Conservation (phyloP, 1,284 basidiomycete genomes). For the Mycosarcoma maydis region DNA sequence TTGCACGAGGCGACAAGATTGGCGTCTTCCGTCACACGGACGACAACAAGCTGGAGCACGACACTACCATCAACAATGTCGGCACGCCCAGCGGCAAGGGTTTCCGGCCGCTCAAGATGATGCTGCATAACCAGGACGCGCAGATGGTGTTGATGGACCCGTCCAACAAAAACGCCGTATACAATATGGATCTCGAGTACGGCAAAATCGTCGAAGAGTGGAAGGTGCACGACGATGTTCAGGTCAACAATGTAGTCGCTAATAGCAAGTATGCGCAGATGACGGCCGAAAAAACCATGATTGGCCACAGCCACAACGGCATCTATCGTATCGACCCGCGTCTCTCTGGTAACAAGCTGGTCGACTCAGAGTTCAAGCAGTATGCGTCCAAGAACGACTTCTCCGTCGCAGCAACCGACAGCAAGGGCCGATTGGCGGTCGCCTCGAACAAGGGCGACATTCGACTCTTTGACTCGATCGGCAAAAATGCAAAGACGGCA, state of each 20-base stretch:
- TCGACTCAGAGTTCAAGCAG: constrained; percentile 94
- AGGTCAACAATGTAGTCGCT: constrained; percentile 88
- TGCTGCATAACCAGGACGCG: constrained; percentile 96
- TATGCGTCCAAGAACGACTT: constrained; percentile 96
- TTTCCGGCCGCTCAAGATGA: constrained; percentile 88
- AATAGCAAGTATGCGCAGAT: constrained; percentile 94
- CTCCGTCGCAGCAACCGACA: constrained; percentile 89
- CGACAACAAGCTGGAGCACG: constrained; percentile 82
- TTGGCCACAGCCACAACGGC: constrained; percentile 91
- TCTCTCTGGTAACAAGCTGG: constrained; percentile 86
- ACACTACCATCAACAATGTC: constrained; percentile 86
- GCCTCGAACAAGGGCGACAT: constrained; percentile 97
- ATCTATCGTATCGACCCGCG: constrained; percentile 98
- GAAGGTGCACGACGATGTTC: constrained; percentile 90
- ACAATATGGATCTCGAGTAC: constrained; percentile 90
- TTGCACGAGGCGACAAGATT: constrained; percentile 93
- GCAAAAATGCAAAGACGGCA: constrained; percentile 99
- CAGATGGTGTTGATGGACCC: constrained; percentile 96
- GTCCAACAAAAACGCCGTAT: constrained; percentile 82
- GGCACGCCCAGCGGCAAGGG: constrained; percentile 81
- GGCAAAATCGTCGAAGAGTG: constrained; percentile 99
- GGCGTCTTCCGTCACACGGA: constrained; percentile 91
- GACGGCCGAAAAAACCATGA: constrained; percentile 89
- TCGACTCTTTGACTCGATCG: constrained; percentile 91
- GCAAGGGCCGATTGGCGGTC: constrained; percentile 85